phyloP scores from a whole-genome alignment of 352 stramenopile genomes.

The Plasmopara muralis region DNA sequence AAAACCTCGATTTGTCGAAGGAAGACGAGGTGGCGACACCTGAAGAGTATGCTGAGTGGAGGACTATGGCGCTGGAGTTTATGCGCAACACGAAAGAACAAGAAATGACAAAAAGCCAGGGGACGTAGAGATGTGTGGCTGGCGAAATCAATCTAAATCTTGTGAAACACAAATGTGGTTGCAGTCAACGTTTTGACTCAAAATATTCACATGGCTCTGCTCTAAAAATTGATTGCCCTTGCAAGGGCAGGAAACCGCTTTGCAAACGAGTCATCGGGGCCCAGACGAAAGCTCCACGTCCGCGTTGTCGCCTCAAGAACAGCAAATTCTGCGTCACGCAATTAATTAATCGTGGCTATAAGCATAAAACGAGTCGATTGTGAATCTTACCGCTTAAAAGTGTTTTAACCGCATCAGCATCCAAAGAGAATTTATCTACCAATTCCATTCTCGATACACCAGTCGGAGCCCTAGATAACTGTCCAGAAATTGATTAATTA shows the following conservation, averaged over 20 bases:
- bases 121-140: background rate
- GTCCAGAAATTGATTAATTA: background rate
- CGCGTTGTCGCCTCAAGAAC: conserved; percentile 34
- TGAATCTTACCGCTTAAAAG: conserved; percentile 33
- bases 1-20: conserved; percentile 3
- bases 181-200: conserved; percentile 1
- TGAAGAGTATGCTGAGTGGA: conserved; percentile 31
- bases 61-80: conserved; percentile 21
- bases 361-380: background rate
- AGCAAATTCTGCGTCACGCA: conserved; percentile 34
- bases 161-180: background rate
- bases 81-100: conserved; percentile 26
- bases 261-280: conserved; percentile 40
- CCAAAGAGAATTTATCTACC: conserved; percentile 33
- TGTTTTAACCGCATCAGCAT: conserved; percentile 38
- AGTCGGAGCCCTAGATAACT: conserved; percentile 31
- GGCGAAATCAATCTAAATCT: background rate
- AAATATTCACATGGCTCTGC: background rate
- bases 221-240: conserved; percentile 45
- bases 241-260: conserved; percentile 42
- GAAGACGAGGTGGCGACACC: conserved; percentile 12
- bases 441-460: conserved; percentile 45
- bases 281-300: conserved; percentile 48
- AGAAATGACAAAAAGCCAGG: conserved; percentile 4
- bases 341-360: conserved; percentile 1